Conservation (phyloP, 306 rosid genomes). For the Rubus idaeus region DNA sequence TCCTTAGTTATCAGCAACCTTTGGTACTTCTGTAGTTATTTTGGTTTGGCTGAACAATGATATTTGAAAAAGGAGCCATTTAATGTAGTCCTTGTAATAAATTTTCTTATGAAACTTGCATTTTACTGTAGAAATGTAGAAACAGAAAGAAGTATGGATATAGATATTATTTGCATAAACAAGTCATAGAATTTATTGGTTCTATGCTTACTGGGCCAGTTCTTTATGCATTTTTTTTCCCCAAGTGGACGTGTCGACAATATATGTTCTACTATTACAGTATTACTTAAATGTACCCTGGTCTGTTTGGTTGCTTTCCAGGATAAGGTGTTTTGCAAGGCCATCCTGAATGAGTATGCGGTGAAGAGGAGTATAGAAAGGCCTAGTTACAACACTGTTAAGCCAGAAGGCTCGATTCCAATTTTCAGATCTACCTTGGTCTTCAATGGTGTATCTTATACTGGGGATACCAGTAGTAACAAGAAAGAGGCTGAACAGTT, state of each 20-base stretch:
- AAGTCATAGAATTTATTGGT: neutral
- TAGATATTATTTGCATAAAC: neutral
- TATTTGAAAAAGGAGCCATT: neutral
- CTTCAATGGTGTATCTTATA: constrained; percentile 43
- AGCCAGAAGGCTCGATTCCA: constrained; percentile 28
- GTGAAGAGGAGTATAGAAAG: constrained; percentile 36
- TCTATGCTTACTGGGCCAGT: neutral
- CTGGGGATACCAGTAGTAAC: constrained; percentile 33
- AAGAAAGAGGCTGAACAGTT: constrained; percentile 67
- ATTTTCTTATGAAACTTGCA: neutral
- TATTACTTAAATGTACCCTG: neutral
- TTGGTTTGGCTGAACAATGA: neutral
- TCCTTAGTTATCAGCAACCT: neutral
- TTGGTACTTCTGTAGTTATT: too few species aligned
- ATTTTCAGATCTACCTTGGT: constrained; percentile 42
- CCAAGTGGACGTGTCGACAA: too few species aligned
- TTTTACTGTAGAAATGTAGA: neutral
- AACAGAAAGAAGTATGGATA: neutral
- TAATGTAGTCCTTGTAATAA: too few species aligned
- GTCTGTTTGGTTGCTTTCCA: constrained; percentile 18
- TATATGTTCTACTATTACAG: neutral
- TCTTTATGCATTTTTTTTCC: neutral
- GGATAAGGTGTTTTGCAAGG: constrained; percentile 45
- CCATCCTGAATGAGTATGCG: constrained; percentile 52
- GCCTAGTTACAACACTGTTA: constrained; percentile 41